A percentile compares a stretch with the other conserved stretches of the same genome.
These are phyloP conservation scores for Apostasia ramifera DNA, from an alignment of 106 monocot species.

Conservation along the genomic window DNA sequence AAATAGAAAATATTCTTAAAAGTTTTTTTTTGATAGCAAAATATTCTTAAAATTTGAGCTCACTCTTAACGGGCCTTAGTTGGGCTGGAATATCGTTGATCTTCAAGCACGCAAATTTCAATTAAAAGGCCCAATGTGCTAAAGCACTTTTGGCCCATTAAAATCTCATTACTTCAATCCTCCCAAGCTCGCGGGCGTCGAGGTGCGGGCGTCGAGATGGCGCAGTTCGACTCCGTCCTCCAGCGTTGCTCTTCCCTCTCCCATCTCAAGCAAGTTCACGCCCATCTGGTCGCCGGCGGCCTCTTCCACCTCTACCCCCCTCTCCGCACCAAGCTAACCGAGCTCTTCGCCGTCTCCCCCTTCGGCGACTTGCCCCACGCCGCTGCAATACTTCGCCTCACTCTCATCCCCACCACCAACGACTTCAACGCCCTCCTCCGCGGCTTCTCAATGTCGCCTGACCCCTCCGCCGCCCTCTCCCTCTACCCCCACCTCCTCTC, in stretches of 20 bases:
- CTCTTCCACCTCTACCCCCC: slow-evolving; percentile 29
- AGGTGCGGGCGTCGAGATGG: background rate
- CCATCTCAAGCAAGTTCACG: slow-evolving; percentile 53
- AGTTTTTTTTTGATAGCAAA: too few species aligned
- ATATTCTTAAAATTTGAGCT: too few species aligned
- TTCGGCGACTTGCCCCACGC: slow-evolving; percentile 41
- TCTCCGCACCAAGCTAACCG: slow-evolving; percentile 39
- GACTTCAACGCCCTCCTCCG: slow-evolving; percentile 76
- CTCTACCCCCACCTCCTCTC: slow-evolving; percentile 35
- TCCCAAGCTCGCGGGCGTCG: too few species aligned
- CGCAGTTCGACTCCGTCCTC: slow-evolving; percentile 25
- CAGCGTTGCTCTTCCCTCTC: slow-evolving; percentile 25
- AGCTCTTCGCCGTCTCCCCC: slow-evolving; percentile 37
- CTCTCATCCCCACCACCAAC: slow-evolving; percentile 44
- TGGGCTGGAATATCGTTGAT: too few species aligned
- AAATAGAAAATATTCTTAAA: too few species aligned
- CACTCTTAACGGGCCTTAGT: too few species aligned
- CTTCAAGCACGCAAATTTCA: too few species aligned
- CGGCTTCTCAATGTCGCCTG: slow-evolving; percentile 28
- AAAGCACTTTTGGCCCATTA: too few species aligned
- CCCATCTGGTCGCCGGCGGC: slow-evolving; percentile 45
- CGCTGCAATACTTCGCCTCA: slow-evolving; percentile 23
- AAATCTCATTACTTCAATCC: too few species aligned
- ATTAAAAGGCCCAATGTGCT: too few species aligned
- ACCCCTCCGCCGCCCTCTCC: slow-evolving; percentile 38